Base-by-base conservation (phyloP, 1,139 yeast genomes). In the Suhomyces anneliseae region DNA sequence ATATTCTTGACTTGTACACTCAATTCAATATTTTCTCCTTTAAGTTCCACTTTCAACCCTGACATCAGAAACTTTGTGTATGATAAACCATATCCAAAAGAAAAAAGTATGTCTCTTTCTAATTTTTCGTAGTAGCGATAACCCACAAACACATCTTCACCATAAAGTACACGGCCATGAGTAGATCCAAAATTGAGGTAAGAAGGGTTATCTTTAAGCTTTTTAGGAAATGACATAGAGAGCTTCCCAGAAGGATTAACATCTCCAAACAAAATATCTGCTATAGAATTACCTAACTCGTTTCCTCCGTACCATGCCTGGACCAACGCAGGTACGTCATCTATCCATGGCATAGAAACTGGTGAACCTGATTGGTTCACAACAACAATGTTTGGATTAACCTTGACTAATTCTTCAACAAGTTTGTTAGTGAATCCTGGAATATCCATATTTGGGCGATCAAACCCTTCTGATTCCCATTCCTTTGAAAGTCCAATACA, bases 321-420 rank as follows among this genome's bases (percentile, higher is more conserved):
- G 7, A 82, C 64, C 36, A 82, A 55, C 5, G 78, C 79, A 46
- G 69, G 70, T 14, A 74, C 79, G 26, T 74, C 60, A 36, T 70
- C 62, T 11, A 69, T 59, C 85, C 86, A 82, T 31, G 85, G 83
- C 73, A 83, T 69, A 34, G 77, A 69, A 29, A 82, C 85, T 1
- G 88, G 87, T 9, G 85, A 72, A 45, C 87, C 87, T 3, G 83
- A 74, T 60, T 82, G 86, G 62, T 79, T 76, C 27, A 82, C 84
- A 40, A 82, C 68, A 24, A 80, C 74, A 8, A 78, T 72, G 56
- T 81, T 78, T 36, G 75, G 72, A 55, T 81, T 81, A 39, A 69
- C 85, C 40, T 66, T 67, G 34, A 70, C 47, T 15, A 82, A 74
- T 34, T 71, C 79, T 31, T 59, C 64, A 27, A 82, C 70, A 46